Evolutionary conservation across 768 basidiomycete genomes (phyloP), one percentile per base, ranked within the genome.

Genomic region (Serendipita sp.): DNA sequence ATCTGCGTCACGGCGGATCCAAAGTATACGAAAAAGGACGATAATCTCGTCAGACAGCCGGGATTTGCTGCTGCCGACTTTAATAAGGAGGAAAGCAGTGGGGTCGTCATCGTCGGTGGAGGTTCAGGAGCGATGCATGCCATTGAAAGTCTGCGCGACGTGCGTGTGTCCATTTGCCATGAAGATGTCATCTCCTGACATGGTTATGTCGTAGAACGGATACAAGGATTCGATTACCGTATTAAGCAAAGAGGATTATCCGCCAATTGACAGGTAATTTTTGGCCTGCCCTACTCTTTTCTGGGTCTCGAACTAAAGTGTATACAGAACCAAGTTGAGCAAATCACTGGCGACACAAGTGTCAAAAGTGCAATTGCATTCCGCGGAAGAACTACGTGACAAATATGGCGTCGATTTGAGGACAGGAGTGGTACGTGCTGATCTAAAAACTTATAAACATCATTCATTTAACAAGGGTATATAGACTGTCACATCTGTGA

Each of bases 71-170:
- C 80, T 1, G 76, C 73, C 4, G 78, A 78, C 2, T 73, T 72
- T 16, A 79, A 80, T 58, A 74, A 75, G n/a, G 73, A 74, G 15
- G 69, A 71, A 34, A 82, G 81, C 18, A 79, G 80, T 51, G 86
- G 86, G 23, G 83, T 91, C 23, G 83, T 94, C 45, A 88, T 94
- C 64, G 79, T 93, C 18, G 92, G 92, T 44, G 92, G 92, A 41
- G 92, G 92, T 7, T 81, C 87, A 30, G 91, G 85, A 36, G 82
- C 85, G 8, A 84, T 89, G 71, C 81, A 88, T 65, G 80, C 84
- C 3, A 78, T 91, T 51, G 89, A 92, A 73, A 87, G 89, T 72
- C 74, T 95, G 70, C 77, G 91, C 68, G 87, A 90, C 82, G 89
- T 88, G 30, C 16, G 56, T 58, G 77, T 67, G 44, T 35, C 23